Evolutionary conservation across 176 grass and related monocot genomes (phyloP), one percentile per base, ranked within the genome.

Genomic region (Lolium multiflorum): DNA sequence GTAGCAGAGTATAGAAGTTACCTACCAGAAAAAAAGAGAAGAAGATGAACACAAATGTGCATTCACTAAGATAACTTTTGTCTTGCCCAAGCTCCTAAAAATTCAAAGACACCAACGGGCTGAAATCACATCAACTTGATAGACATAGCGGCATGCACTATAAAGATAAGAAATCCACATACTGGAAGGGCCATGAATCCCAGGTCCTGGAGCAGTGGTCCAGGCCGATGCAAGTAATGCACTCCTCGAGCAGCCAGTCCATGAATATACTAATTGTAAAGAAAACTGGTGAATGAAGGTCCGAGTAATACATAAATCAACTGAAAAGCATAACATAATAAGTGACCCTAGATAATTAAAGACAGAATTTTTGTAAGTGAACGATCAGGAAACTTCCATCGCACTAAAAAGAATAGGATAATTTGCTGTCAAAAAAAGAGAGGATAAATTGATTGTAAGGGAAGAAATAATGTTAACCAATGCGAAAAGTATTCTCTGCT

Each of bases 121-220:
- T 84, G 22, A 80, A 58, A 84, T 55, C 31, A 67, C 13, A 84
- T 44, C 31, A 85, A 81, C 11, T 71, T 26, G 3, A 68, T 11
- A 8, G 9, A 81, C 7, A 84, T 25, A 73, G 7, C 3, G 6
- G 77, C 2, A 76, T 16, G 48, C 56, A 60, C 58, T 64, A 46
- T 60, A 82, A 85, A 41, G n/a, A 82, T 35, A 75, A 83, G 78
- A 35, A 81, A 75, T 50, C 78, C n/a, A 92, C 97, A 10, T 92
- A 99, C 97, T 51, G 97, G 97, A 86, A 99, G 92, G 71, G 95
- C 87, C 90, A 93, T 91, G 88, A 99, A 99, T 63, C 97, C 97
- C 80, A 99, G 74, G 82, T 99, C 97, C 67, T 89, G 92, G 54
- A 99, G 94, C 83, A 92, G 84, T 69, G 97, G 97, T 55, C 97